These are phyloP conservation scores for Sarocladiaceae sp. DNA, from an alignment of 2,329 filamentous ascomycete species.

Conservation along the genomic window DNA sequence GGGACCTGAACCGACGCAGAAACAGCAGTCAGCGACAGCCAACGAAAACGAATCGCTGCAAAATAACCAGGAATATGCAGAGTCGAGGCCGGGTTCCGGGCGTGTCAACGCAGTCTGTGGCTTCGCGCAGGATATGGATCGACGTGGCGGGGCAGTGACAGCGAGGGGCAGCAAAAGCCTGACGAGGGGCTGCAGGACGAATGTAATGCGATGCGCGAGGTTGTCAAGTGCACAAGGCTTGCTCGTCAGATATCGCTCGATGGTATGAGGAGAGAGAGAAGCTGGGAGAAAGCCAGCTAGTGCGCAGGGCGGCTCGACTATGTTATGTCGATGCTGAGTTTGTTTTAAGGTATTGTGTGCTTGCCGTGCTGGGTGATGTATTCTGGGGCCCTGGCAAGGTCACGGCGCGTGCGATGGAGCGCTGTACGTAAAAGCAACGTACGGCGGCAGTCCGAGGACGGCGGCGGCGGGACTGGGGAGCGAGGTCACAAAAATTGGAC, in stretches of 20 bases:
- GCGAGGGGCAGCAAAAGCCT: slow-evolving; percentile 4
- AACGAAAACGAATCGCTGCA: not conserved
- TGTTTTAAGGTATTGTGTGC: slow-evolving; percentile 8
- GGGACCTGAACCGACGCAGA: not conserved
- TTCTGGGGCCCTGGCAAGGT: slow-evolving; percentile 1
- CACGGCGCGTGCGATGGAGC: slow-evolving; percentile 5
- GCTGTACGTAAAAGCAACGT: slow-evolving; percentile 10
- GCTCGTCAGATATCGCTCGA: not conserved
- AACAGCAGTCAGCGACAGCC: not conserved
- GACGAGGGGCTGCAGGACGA: not conserved
- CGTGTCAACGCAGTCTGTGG: not conserved
- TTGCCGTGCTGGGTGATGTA: not conserved
- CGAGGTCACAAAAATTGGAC: slow-evolving; percentile 2
- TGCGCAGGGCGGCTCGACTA: not conserved
- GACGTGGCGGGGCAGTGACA: slow-evolving; percentile 2
- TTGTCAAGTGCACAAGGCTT: not conserved
- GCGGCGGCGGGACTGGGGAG: slow-evolving; percentile 8
- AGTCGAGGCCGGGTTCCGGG: not conserved
- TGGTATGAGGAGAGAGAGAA: not conserved
- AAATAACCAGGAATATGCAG: not conserved
- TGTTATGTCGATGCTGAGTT: not conserved
- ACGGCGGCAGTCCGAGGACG: slow-evolving; percentile 4
- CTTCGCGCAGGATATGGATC: not conserved
- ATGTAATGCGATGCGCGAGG: not conserved
- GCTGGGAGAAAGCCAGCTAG: not conserved